Evolutionary conservation across 495 filamentous ascomycete genomes (phyloP).

Genomic region (Annulohypoxylon stygium): DNA sequence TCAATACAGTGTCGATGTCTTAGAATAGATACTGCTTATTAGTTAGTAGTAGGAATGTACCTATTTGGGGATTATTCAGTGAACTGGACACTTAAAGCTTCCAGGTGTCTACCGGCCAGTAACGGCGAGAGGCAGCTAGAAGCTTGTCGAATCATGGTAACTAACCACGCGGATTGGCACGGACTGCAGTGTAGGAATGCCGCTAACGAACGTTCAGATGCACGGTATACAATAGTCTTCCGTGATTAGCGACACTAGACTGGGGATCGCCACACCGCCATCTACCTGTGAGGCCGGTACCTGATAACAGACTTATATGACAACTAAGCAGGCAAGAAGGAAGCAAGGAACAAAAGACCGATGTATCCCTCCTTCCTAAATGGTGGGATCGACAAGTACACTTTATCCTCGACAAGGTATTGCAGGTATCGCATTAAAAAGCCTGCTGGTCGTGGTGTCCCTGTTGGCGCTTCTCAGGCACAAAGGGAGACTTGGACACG

Average conservation of each 20-base stretch:
- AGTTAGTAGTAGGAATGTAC: no score
- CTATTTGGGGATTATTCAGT: constrained; percentile 2
- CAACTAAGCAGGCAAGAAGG: constrained; percentile 15
- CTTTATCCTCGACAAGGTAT: constrained; percentile 46
- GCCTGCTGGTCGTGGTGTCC: neutral
- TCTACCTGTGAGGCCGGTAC: constrained; percentile 43
- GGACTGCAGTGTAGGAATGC: constrained; percentile 41
- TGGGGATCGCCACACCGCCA: constrained; percentile 53
- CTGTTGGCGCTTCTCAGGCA: constrained; percentile 37
- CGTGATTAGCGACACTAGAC: constrained; percentile 29
- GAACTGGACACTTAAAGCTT: constrained; percentile 5
- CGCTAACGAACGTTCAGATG: constrained; percentile 30
- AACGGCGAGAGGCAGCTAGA: constrained; percentile 18
- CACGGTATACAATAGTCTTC: constrained; percentile 48
- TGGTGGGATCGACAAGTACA: constrained; percentile 43
- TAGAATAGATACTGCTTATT: constrained; percentile 13
- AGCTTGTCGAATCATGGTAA: constrained; percentile 41
- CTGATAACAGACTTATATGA: constrained; percentile 38
- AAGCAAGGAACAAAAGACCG: constrained; percentile 24
- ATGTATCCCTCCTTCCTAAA: constrained; percentile 37
- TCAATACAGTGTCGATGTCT: constrained; percentile 33
- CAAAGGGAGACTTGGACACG: constrained; percentile 49
- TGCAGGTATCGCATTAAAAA: constrained; percentile 21
- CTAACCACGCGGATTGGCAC: constrained; percentile 45
- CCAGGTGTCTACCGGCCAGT: neutral